Base-by-base conservation (phyloP, 306 rosid species). In the Heteromeles arbutifolia region DNA sequence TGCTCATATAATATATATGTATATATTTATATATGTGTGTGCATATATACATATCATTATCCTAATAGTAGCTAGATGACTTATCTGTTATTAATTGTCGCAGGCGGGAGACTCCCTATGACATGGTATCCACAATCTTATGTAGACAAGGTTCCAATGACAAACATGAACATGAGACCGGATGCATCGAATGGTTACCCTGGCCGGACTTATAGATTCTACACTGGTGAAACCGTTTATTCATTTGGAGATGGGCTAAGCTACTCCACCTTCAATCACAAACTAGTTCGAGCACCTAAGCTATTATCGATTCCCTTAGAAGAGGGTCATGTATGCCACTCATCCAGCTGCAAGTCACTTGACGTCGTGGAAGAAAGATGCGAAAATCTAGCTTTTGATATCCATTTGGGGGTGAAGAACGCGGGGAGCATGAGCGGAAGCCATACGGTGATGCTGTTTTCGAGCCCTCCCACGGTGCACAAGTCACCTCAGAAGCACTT, bases 81-180 rank as follows among this genome's bases (percentile, higher is more conserved):
- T 1, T 5, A 15, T 50, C 37, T 73, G 24, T 32, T 74, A 66
- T 8, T 41, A 72, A 69, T 76, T 70, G 18, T 58, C 62, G 14
- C 88, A 92, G 98, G 99, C 85, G 99, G 98, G 79, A 90, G 96
- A 85, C 82, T 96, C 52, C 99, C 99, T 9, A 90, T 96, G 87
- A 92, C 99, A 61, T 96, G 99, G 99, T 96, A 96, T 79, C 99
- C 99, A n/a, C 91, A 92, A 78, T 82, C 98, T 7, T 96, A 84
- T 65, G 90, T 82, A 77, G 96, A 89, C 63, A 87, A 89, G 67
- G 93, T 92, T 22, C 97, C 99, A 11, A 96, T 96, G 99, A 90
- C 93, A 25, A 86, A 89, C 86, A 92, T 96, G 97, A 96, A 87
- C 90, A 96, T 92, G 98, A 90, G 99, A 80, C 87, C 99, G 25